These are phyloP conservation scores for Cyberlindnera xishuangbannaensis DNA, from an alignment of 805 yeast species.

Conservation along the genomic window DNA sequence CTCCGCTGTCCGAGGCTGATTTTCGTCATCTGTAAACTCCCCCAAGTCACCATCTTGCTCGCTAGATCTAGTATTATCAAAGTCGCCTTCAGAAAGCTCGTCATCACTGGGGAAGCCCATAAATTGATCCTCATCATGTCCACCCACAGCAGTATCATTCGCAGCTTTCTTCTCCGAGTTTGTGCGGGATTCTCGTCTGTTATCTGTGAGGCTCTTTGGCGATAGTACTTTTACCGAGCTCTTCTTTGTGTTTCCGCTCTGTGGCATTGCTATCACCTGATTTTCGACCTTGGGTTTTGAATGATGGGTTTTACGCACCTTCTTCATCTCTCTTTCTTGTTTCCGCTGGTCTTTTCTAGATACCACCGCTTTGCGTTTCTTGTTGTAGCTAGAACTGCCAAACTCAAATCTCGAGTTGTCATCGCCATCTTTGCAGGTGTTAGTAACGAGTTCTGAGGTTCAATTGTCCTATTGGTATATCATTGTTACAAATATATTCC, in stretches of 20 bases:
- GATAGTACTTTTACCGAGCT: background rate
- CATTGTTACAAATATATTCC: too few species aligned
- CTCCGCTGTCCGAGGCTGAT: constrained; percentile 28
- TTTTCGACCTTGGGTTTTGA: constrained; percentile 2
- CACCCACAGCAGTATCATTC: too few species aligned
- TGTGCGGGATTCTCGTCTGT: constrained; percentile 6
- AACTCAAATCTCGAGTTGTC: constrained; percentile 30
- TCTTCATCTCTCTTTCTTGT: constrained; percentile 33
- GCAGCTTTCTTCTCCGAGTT: constrained; percentile 26
- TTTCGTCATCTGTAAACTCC: constrained; percentile 20
- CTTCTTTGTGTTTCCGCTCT: background rate
- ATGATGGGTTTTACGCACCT: constrained; percentile 20
- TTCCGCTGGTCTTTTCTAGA: constrained; percentile 40
- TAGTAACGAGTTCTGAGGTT: too few species aligned
- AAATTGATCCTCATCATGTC: constrained; percentile 22
- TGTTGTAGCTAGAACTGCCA: constrained; percentile 27
- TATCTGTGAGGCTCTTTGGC: too few species aligned
- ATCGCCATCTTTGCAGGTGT: background rate
- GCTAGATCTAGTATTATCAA: constrained; percentile 19
- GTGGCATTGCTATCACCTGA: too few species aligned
- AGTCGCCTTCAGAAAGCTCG: constrained; percentile 14
- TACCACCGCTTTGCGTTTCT: constrained; percentile 27
- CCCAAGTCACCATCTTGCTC: constrained; percentile 25
- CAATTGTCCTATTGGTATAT: too few species aligned
- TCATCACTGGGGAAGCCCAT: constrained; percentile 13